Percentiles rank a stretch among this genome's conserved stretches.
Conservation (phyloP, 164 flowering plant genomes). For the Santalum album region DNA sequence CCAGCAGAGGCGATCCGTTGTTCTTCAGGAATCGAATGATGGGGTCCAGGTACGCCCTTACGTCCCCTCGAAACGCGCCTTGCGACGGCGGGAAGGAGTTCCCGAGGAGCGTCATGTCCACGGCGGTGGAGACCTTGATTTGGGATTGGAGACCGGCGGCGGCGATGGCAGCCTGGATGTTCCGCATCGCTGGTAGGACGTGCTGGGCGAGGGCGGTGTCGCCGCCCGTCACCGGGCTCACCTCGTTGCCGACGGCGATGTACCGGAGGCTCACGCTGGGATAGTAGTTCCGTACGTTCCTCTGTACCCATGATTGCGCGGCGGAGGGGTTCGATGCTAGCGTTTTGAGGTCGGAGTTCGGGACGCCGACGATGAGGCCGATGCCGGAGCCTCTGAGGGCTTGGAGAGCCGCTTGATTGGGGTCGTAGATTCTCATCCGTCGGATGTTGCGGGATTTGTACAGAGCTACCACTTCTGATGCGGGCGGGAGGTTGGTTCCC, state of each 20-base stretch:
- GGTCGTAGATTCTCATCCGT: conserved; percentile 13
- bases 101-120: background rate
- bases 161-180: conserved; percentile 8
- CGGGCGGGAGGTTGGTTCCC: conserved; percentile 13
- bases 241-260: conserved; percentile 22
- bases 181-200: conserved; percentile 14
- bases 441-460: conserved; percentile 6
- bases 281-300: conserved; percentile 8
- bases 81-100: conserved; percentile 10
- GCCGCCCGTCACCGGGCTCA: background rate
- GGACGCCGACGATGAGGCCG: conserved; percentile 18
- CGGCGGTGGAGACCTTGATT: conserved; percentile 17
- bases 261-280: conserved; percentile 15
- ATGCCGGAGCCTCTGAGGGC: conserved; percentile 18
- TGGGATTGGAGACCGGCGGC: conserved; percentile 3
- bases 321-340: conserved; percentile 1
- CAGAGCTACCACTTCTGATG: conserved; percentile 7
- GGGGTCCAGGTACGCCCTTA: conserved; percentile 11
- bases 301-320: conserved; percentile 17
- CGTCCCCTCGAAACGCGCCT: conserved; percentile 6
- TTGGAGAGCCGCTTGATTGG: conserved; percentile 7
- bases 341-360: conserved; percentile 9
- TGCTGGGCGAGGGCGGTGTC: background rate
- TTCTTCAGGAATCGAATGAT: conserved; percentile 13
- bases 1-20: conserved; percentile 21